These are phyloP conservation scores for Yamadazyma ubonensis DNA, from an alignment of 805 yeast genomes.

Conservation along the genomic window DNA sequence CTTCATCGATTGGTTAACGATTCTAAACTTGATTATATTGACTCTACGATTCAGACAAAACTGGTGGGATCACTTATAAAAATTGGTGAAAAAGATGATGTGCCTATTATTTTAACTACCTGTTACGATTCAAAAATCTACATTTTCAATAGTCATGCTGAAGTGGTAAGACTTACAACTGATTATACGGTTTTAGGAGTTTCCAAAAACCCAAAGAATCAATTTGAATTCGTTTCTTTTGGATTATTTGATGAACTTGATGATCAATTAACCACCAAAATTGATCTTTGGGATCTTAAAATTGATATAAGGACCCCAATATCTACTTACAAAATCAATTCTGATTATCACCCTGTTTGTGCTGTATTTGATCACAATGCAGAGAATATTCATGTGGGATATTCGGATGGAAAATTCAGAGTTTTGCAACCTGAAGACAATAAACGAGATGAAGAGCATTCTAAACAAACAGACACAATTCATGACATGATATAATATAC, in stretches of 20 bases:
- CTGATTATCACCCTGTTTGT: constrained; percentile 9
- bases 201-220: constrained; percentile 18
- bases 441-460: constrained; percentile 3
- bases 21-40: constrained; percentile 15
- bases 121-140: constrained; percentile 11
- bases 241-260: constrained; percentile 18
- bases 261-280: constrained; percentile 11
- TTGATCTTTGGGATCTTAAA: constrained; percentile 33
- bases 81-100: constrained; percentile 11
- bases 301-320: constrained; percentile 6
- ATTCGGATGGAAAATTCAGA: constrained; percentile 20
- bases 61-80: constrained; percentile 5
- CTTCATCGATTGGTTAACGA: constrained; percentile 20
- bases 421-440: constrained; percentile 15
- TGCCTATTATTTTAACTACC: constrained; percentile 9
- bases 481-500: constrained; percentile 17
- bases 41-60: constrained; percentile 9
- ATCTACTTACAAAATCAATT: neutral
- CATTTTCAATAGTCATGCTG: constrained; percentile 11
- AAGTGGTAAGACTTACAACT: constrained; percentile 21
- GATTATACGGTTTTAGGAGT: constrained; percentile 19
- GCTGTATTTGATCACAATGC: constrained; percentile 21
- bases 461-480: constrained; percentile 11
- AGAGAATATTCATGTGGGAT: constrained; percentile 20
- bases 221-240: constrained; percentile 26